Evolutionary conservation across 768 basidiomycete species (phyloP).

Genomic region (Trametes sanguinea): DNA sequence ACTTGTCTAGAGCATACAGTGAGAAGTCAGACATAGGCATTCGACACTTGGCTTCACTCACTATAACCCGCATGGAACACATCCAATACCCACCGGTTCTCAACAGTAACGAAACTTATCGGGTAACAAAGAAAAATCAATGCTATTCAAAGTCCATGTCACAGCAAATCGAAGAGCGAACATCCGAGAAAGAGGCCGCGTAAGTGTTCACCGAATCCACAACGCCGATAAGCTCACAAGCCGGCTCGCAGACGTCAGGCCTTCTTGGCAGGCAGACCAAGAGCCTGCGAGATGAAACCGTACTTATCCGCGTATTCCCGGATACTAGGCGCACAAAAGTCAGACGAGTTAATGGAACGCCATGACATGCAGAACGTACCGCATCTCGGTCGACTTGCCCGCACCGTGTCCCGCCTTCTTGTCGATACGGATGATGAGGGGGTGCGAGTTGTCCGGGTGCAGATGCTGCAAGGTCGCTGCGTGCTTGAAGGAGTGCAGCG

Average conservation of each 20-base stretch:
- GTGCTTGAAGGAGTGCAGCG: conserved; percentile 82
- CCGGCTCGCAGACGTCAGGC: not conserved
- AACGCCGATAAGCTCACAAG: not conserved
- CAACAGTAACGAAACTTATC: no score
- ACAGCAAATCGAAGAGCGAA: not conserved
- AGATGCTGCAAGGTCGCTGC: conserved; percentile 76
- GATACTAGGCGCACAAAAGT: conserved; percentile 51
- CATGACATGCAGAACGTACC: conserved; percentile 37
- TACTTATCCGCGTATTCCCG: conserved; percentile 77
- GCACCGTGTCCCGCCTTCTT: conserved; percentile 81
- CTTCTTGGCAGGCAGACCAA: conserved; percentile 45
- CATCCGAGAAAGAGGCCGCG: not conserved
- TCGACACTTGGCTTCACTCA: no score
- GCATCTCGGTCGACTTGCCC: conserved; percentile 74
- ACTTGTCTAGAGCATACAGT: no score
- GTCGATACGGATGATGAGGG: conserved; percentile 75
- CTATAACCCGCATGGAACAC: no score
- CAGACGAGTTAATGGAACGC: not conserved
- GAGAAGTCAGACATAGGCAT: no score
- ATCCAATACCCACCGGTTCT: no score
- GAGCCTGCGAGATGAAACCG: conserved; percentile 69
- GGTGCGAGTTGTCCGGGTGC: conserved; percentile 65
- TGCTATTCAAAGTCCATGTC: not conserved
- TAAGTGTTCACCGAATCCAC: not conserved
- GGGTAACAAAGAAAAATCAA: no score